Conservation (phyloP, 192 early-diverging fungal species). For the Lunasporangiospora selenospora region DNA sequence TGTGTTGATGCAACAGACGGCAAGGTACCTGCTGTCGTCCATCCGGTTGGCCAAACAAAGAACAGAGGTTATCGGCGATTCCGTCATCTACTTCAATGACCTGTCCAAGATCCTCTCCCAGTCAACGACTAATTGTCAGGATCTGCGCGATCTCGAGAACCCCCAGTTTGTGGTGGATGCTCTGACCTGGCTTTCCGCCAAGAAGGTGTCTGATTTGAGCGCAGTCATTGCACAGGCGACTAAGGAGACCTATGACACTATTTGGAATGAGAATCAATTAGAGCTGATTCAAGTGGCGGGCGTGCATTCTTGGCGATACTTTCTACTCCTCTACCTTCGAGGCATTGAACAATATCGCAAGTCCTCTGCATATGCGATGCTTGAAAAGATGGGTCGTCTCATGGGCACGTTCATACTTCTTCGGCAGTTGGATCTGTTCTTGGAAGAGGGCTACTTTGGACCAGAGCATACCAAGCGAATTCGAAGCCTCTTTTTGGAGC, state of each 20-base stretch:
- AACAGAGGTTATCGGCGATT: conserved; percentile 27
- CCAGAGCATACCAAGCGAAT: conserved; percentile 49
- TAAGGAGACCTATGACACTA: conserved; percentile 9
- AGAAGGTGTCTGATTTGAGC: conserved; percentile 16
- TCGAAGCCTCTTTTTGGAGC: conserved; percentile 30
- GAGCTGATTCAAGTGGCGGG: conserved; percentile 34
- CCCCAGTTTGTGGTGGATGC: conserved; percentile 25
- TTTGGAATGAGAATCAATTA: conserved; percentile 43
- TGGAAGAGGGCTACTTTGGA: conserved; percentile 54
- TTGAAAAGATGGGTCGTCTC: conserved; percentile 46
- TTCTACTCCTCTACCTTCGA: conserved; percentile 21
- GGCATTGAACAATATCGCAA: conserved; percentile 11
- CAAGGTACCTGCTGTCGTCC: conserved; percentile 28
- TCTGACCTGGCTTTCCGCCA: conserved; percentile 22
- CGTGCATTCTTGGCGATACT: conserved; percentile 33
- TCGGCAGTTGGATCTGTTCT: conserved; percentile 43
- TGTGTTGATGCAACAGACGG: conserved; percentile 49
- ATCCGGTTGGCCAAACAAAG: conserved; percentile 18
- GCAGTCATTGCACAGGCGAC: conserved; percentile 4
- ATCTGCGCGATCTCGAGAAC: conserved; percentile 18
- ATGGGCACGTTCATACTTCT: conserved; percentile 49
- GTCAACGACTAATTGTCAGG: conserved; percentile 17
- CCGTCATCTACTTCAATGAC: conserved; percentile 46
- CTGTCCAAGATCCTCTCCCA: conserved; percentile 8
- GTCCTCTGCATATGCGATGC: conserved; percentile 30